Percentiles rank a stretch among this genome's conserved stretches.
phyloP scores from a whole-genome alignment of 2,329 filamentous ascomycete genomes.

The Purpureocillium lavendulum region DNA sequence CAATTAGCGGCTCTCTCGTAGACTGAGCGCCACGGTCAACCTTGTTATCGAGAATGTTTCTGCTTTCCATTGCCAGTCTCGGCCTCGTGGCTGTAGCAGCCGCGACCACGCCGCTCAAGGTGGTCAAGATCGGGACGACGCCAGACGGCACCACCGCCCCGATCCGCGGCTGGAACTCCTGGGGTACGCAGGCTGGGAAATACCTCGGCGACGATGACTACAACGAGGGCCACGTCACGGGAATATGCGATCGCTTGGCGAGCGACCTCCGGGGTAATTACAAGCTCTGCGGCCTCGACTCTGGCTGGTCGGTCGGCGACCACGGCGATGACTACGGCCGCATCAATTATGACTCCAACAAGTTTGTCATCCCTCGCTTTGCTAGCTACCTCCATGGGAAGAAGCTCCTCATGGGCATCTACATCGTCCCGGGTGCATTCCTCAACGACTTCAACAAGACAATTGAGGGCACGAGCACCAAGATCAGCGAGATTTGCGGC shows the following conservation, averaged over 20 bases:
- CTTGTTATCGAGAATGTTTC: too few relatives aligned
- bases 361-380: slow-evolving; percentile 9
- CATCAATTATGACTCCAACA: slow-evolving; percentile 9
- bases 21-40: too few relatives aligned
- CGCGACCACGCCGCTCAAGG: slow-evolving; percentile 3
- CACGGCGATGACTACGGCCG: slow-evolving; percentile 11
- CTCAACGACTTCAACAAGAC: slow-evolving; percentile 10
- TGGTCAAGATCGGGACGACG: slow-evolving; percentile 9
- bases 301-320: slow-evolving; percentile 12
- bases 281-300: slow-evolving; percentile 11
- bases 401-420: slow-evolving; percentile 9
- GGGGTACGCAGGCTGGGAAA: slow-evolving; percentile 9
- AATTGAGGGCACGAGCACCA: slow-evolving; percentile 8
- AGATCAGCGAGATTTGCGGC: slow-evolving; percentile 10
- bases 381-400: slow-evolving; percentile 10
- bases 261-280: slow-evolving; percentile 5
- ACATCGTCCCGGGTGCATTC: slow-evolving; percentile 12
- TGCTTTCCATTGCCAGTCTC: too few relatives aligned
- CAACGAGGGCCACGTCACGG: slow-evolving; percentile 10
- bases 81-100: not conserved
- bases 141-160: slow-evolving; percentile 8
- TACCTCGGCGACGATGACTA: slow-evolving; percentile 4
- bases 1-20: too few relatives aligned
- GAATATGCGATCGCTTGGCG: slow-evolving; percentile 9
- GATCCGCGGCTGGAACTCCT: slow-evolving; percentile 12